These are phyloP conservation scores for Yamadazyma songkhlaensis DNA, from an alignment of 1,139 yeast genomes.

Conservation along the genomic window DNA sequence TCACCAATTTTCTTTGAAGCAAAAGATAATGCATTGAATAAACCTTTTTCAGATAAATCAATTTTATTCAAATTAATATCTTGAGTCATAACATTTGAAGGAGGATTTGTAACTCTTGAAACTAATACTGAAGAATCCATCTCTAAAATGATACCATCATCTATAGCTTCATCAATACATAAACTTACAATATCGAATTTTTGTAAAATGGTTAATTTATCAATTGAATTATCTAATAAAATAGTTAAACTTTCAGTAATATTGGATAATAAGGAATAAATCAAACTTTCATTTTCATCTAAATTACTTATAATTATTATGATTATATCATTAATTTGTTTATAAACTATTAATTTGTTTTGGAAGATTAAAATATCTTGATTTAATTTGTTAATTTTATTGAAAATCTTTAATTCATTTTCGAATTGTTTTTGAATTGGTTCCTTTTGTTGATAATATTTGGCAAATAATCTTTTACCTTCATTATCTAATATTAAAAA, in stretches of 20 bases:
- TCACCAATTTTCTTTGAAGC: slow-evolving; percentile 87
- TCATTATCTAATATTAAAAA: slow-evolving; percentile 76
- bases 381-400: slow-evolving; percentile 75
- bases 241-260: slow-evolving; percentile 79
- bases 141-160: slow-evolving; percentile 88
- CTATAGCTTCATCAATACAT: slow-evolving; percentile 88
- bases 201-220: slow-evolving; percentile 74
- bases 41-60: slow-evolving; percentile 84
- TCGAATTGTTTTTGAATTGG: slow-evolving; percentile 57
- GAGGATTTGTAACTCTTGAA: slow-evolving; percentile 84
- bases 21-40: slow-evolving; percentile 83
- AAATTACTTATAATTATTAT: slow-evolving; percentile 69
- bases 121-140: slow-evolving; percentile 86
- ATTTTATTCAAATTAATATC: slow-evolving; percentile 60
- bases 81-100: slow-evolving; percentile 31
- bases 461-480: slow-evolving; percentile 78
- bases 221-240: slow-evolving; percentile 71
- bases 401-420: slow-evolving; percentile 71
- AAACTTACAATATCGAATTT: slow-evolving; percentile 82
- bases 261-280: slow-evolving; percentile 76
- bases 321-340: slow-evolving; percentile 76
- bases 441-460: slow-evolving; percentile 66
- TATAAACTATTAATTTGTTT: slow-evolving; percentile 75
- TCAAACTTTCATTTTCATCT: slow-evolving; percentile 82
- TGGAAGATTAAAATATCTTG: slow-evolving; percentile 81